Evolutionary conservation across 768 basidiomycete genomes (phyloP).

Genomic region (Terana coerulea): DNA sequence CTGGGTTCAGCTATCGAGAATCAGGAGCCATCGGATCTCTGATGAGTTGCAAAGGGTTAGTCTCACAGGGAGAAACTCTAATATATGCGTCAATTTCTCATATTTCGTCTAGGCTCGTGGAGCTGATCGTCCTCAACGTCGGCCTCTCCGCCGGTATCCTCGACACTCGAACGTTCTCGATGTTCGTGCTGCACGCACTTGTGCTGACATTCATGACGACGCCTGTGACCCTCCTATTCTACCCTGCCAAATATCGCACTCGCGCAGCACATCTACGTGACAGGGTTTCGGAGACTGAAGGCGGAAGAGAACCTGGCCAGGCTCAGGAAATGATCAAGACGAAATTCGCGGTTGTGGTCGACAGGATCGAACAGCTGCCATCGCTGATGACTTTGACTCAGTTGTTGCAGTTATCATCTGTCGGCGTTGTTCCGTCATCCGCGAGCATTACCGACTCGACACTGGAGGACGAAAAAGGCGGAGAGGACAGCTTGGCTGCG

Average conservation of each 20-base stretch:
- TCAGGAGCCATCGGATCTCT: conserved; percentile 78
- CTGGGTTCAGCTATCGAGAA: conserved; percentile 74
- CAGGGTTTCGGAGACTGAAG: too few species aligned
- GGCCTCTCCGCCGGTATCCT: conserved; percentile 69
- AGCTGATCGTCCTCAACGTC: conserved; percentile 90
- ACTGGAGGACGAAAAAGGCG: conserved; percentile 27
- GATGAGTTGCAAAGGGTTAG: conserved; percentile 94
- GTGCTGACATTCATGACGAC: conserved; percentile 83
- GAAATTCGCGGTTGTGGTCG: conserved; percentile 68
- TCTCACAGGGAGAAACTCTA: too few species aligned
- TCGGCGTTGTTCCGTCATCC: background rate
- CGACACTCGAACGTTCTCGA: conserved; percentile 69
- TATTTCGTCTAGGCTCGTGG: conserved; percentile 66
- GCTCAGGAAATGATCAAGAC: conserved; percentile 43
- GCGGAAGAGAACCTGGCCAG: too few species aligned
- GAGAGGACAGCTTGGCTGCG: too few species aligned
- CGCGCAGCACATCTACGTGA: too few species aligned
- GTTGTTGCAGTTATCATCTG: conserved; percentile 48
- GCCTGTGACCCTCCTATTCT: conserved; percentile 73
- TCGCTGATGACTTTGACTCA: conserved; percentile 80
- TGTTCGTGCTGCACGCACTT: conserved; percentile 82
- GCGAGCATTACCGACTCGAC: background rate
- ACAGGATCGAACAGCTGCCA: conserved; percentile 77
- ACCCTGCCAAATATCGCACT: conserved; percentile 59
- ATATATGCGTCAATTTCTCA: too few species aligned